Base-by-base conservation (phyloP, 1,284 basidiomycete species). In the Marasmius oreades region DNA sequence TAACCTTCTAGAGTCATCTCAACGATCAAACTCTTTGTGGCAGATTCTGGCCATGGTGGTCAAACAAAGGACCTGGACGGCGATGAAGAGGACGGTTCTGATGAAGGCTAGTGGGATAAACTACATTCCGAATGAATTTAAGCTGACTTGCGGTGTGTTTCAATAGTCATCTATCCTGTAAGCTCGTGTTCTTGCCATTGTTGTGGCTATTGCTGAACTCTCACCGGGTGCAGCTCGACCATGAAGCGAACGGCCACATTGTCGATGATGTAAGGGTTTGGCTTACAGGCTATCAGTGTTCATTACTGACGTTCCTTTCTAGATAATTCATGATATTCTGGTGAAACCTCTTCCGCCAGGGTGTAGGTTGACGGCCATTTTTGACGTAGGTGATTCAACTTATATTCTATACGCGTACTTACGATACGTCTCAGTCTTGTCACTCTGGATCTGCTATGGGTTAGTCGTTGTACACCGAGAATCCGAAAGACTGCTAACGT, bases 331-430 rank as follows among this genome's bases (percentile, higher is more conserved):
- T 62, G 77, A 77, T 24, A 83, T 91, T 55, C 80, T 93, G 80
- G 85, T 90, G 16, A 80, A 78, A 61, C 80, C 85, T 14, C 78
- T 96, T 2, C 93, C 93, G 26, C 69, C 85, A 23, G 93, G 94
- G 0, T 94, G 92, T 67, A 87, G 94, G 43, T 73, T 96, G 44
- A 95, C 93, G 5, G 86, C 91, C 24, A 92, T 95, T 62, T 95
- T 92, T 64, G 93, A 95, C 67, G 87, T 86, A 64, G 66, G 86
- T 67, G 26, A 12, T 16, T 11, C 22, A 11, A 33, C 0, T 33
- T 42, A 33, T 23, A 46, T 28, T 8, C 43, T 20, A 31, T 52
- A 22, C 28, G 18, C 5, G 44, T 34, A 12, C 36, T 52, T n/a
- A 50, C 45, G 39, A 12, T 0, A 55, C 10, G 31, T 50, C 47